A percentile compares a stretch with the other conserved stretches of the same genome.
Evolutionary conservation across 2,329 filamentous ascomycete species (phyloP).

Genomic region (Ampelomyces quisqualis): DNA sequence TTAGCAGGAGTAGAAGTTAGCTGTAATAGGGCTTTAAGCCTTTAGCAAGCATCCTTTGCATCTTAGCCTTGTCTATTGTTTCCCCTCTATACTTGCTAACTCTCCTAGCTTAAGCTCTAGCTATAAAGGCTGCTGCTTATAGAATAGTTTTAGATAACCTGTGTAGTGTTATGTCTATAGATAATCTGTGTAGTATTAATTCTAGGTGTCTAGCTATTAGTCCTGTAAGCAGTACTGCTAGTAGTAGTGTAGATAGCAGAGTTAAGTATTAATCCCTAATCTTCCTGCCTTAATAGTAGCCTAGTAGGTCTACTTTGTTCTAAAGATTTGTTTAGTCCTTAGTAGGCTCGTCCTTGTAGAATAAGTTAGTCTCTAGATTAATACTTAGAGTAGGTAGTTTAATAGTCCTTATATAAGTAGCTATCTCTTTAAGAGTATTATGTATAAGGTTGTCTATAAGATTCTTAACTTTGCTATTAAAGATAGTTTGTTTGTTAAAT

Average conservation of each 20-base stretch:
- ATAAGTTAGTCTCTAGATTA: neutral
- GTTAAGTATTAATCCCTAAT: neutral
- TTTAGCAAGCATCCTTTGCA: too few relatives aligned
- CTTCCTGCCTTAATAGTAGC: conserved; percentile 1
- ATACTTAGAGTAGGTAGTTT: neutral
- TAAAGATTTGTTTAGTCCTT: neutral
- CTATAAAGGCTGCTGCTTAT: too few relatives aligned
- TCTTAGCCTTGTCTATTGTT: too few relatives aligned
- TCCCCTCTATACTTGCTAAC: too few relatives aligned
- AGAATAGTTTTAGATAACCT: too few relatives aligned
- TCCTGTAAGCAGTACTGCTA: neutral
- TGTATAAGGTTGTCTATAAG: conserved; percentile 8
- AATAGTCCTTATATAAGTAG: too few relatives aligned
- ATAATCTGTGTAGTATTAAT: too few relatives aligned
- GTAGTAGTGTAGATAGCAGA: neutral
- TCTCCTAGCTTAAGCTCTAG: too few relatives aligned
- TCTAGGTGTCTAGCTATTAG: neutral
- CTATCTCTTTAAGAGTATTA: conserved; percentile 8
- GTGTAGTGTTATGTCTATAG: too few relatives aligned
- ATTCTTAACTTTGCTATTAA: conserved; percentile 3
- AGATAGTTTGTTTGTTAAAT: conserved; percentile 7
- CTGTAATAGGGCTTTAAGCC: too few relatives aligned
- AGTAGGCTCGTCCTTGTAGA: neutral
- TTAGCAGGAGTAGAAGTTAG: too few relatives aligned
- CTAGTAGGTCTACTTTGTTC: neutral